Percentiles rank a stretch among this genome's conserved stretches.
Conservation (phyloP, 495 filamentous ascomycete genomes). For the Neurospora sp. region DNA sequence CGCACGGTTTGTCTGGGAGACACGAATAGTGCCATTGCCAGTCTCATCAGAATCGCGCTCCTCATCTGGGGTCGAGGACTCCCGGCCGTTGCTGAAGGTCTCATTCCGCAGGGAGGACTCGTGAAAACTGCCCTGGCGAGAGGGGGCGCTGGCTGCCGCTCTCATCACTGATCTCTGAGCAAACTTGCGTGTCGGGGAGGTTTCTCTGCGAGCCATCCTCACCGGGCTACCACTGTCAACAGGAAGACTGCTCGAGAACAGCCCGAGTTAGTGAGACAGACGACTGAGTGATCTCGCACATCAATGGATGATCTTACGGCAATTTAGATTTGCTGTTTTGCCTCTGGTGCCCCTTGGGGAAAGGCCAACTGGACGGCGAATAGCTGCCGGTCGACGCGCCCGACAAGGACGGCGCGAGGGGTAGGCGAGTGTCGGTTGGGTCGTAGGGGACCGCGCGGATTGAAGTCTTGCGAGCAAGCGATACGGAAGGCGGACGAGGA, state of each 20-base stretch:
- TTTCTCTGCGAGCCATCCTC: neutral
- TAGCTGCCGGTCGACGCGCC: conserved; percentile 22
- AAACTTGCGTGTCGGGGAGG: neutral
- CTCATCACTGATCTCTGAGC: neutral
- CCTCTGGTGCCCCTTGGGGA: conserved; percentile 2
- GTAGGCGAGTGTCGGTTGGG: neutral
- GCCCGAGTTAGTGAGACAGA: neutral
- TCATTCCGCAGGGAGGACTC: neutral
- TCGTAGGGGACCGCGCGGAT: conserved; percentile 10
- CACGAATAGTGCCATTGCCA: neutral
- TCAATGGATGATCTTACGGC: neutral
- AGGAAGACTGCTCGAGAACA: neutral
- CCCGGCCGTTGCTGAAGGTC: neutral
- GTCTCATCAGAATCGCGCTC: neutral
- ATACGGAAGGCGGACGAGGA: neutral
- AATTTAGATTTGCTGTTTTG: neutral
- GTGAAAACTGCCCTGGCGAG: neutral
- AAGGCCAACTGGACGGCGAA: conserved; percentile 12
- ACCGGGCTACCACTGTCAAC: neutral
- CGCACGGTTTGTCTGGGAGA: neutral
- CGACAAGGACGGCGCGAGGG: neutral
- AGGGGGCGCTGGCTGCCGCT: neutral
- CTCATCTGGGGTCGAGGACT: neutral
- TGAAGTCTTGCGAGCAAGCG: neutral
- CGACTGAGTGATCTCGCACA: neutral